Percentiles rank a stretch among this genome's conserved stretches.
phyloP scores from a whole-genome alignment of 2,329 filamentous ascomycete genomes.

The Monilinia fructigena region DNA sequence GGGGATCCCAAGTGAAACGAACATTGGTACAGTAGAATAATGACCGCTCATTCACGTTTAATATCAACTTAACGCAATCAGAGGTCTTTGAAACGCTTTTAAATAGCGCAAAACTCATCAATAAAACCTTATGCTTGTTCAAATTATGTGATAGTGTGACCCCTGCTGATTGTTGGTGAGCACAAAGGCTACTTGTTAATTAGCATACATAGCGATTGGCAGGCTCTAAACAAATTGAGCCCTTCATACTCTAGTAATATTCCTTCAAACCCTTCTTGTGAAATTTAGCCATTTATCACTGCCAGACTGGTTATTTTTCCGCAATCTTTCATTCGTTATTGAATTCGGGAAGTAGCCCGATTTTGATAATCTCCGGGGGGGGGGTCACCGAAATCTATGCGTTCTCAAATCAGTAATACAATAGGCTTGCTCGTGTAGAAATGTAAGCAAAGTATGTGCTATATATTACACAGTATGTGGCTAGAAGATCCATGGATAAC shows the following conservation, averaged over 20 bases:
- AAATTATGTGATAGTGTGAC: background rate
- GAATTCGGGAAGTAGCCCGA: background rate
- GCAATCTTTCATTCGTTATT: background rate
- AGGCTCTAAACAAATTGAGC: background rate
- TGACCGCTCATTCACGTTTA: background rate
- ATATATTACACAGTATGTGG: background rate
- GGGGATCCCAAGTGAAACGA: background rate
- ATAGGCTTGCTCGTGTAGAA: constrained; percentile 7
- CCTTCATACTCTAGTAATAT: background rate
- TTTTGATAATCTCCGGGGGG: background rate
- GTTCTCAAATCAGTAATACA: background rate
- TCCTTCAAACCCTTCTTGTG: background rate
- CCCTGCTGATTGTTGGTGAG: background rate
- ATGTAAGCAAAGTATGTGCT: background rate
- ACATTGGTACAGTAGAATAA: background rate
- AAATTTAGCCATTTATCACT: background rate
- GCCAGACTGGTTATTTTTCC: background rate
- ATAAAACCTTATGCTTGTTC: background rate
- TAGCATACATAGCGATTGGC: background rate
- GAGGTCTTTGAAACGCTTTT: background rate
- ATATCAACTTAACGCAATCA: background rate
- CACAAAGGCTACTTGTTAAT: background rate
- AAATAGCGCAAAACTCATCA: background rate
- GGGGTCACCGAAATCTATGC: background rate
- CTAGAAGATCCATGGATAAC: background rate